Base-by-base conservation (phyloP, 73 alveolate genomes). In the Stentor roeselii region DNA sequence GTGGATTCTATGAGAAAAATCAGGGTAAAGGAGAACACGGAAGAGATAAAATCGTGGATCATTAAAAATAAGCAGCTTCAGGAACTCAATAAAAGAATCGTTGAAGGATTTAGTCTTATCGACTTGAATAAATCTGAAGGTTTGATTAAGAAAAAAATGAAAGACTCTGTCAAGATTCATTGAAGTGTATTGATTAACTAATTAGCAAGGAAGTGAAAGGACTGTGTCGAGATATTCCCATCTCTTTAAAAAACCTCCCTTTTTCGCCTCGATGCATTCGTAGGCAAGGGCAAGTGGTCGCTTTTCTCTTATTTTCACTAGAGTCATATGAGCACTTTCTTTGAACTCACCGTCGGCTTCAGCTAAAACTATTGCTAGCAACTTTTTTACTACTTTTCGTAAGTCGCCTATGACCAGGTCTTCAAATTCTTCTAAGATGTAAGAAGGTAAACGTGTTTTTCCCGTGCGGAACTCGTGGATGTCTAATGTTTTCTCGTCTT, bases 181-280 rank as follows among this genome's bases (percentile, higher is more conserved):
- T n/a, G n/a, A n/a, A n/a, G n/a, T n/a, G n/a, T n/a, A n/a, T n/a
- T n/a, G n/a, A n/a, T n/a, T n/a, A n/a, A n/a, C n/a, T n/a, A n/a
- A n/a, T n/a, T 67, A 67, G 11, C 34, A 30, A 67, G n/a, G 1
- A 27, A 67, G 37, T 27, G n/a, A 27, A 27, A 67, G 34, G 34
- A 76, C 15, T 40, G 74, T n/a, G 39, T 76, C 39, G 82, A 76
- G 39, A 76, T 76, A 76, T 1, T 76, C 84, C 84, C 60, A 41
- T n/a, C 84, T 34, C 39, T 76, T 76, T 2, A 76, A 38, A 32
- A 76, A 27, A 14, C 74, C 75, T 76, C 60, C 74, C 1, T 21
- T 0, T 76, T 76, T 76, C 36, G 84, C 84, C 59, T 76, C 84
- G 0, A 39, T 39, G n/a, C 60, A 0, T 76, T 37, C 84, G n/a